These are phyloP conservation scores for Neurospora sp. DNA, from an alignment of 495 filamentous ascomycete genomes.

Conservation along the genomic window DNA sequence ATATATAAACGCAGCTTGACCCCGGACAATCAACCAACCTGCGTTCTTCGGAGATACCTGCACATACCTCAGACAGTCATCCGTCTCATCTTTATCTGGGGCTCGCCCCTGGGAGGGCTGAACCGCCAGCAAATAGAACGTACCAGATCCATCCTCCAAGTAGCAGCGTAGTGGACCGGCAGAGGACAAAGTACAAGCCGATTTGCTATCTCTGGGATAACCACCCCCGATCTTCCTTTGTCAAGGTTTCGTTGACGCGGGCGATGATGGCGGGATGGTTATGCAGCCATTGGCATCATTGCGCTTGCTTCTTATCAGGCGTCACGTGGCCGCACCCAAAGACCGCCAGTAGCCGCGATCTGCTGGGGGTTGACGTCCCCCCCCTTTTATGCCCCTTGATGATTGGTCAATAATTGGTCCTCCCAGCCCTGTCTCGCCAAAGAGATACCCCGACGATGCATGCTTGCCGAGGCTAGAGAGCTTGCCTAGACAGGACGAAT, in stretches of 20 bases:
- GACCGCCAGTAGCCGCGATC: slow-evolving; percentile 22
- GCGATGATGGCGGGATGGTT: slow-evolving; percentile 20
- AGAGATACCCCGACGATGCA: neutral
- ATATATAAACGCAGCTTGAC: neutral
- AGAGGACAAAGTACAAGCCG: slow-evolving; percentile 1
- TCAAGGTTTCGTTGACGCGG: slow-evolving; percentile 15
- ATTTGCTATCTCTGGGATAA: slow-evolving; percentile 4
- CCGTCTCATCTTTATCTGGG: neutral
- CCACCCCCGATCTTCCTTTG: slow-evolving; percentile 11
- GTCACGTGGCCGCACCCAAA: slow-evolving; percentile 15
- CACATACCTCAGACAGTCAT: neutral
- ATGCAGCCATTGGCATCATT: neutral
- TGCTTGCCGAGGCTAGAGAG: slow-evolving; percentile 4
- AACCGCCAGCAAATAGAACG: neutral
- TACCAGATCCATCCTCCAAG: slow-evolving; percentile 8
- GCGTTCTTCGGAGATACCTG: neutral
- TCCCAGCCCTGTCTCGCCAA: neutral
- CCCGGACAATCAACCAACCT: neutral
- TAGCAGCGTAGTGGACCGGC: neutral
- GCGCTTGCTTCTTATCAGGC: slow-evolving; percentile 15
- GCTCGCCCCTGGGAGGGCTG: neutral
- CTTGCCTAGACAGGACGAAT: neutral
- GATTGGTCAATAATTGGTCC: slow-evolving; percentile 3
- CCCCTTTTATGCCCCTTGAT: slow-evolving; percentile 1
- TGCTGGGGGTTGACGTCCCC: slow-evolving; percentile 6